Base-by-base conservation (phyloP, 2,329 filamentous ascomycete genomes). In the Microdochium paspali region DNA sequence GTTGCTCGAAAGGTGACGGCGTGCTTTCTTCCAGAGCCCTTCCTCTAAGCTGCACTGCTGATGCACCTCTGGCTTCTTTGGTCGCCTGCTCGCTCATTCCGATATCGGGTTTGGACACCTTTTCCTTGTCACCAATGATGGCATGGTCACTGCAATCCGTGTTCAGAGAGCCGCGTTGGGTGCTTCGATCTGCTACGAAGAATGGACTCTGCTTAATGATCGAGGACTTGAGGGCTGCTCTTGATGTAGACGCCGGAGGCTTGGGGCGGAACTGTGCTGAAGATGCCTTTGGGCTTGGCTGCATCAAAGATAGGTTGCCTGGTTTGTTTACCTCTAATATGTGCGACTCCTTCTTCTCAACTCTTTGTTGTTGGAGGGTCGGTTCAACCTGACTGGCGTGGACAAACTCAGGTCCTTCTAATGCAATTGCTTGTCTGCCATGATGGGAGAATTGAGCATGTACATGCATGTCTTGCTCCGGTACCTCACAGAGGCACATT, bases 401-500 rank as follows among this genome's bases (percentile, higher is more conserved):
- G 35, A 40, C 35, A 12, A 40, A 40, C 23, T 40, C 23, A 13
- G 42, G 42, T 9, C 23, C 42, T 23, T 24, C 23, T 10, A 26
- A 13, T 25, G 42, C 18, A 44, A 18, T 25, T 44, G 25, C 44
- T 51, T 31, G 24, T 50, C 32, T 48, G 46, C 24, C 10, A 44
- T 53, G 53, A 42, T 56, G 51, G 6, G 56, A 53, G 45, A 58
- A 56, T 24, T 45, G 40, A 7, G 49, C 44, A 47, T 59, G 55
- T 3, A 50, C 50, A 9, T 55, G 53, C 15, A 54, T 51, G 10
- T 50, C 52, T 13, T 50, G 53, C 23, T 56, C 47, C 3, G 59
- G 54, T 10, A 65, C 48, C 45, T 71, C 64, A 40, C 62, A 65
- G 9, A 58, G 61, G 52, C 76, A 79, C 47, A 70, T 70, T 26